Conservation (phyloP, 169 alveolate species). For the Plasmodium blacklocki region DNA sequence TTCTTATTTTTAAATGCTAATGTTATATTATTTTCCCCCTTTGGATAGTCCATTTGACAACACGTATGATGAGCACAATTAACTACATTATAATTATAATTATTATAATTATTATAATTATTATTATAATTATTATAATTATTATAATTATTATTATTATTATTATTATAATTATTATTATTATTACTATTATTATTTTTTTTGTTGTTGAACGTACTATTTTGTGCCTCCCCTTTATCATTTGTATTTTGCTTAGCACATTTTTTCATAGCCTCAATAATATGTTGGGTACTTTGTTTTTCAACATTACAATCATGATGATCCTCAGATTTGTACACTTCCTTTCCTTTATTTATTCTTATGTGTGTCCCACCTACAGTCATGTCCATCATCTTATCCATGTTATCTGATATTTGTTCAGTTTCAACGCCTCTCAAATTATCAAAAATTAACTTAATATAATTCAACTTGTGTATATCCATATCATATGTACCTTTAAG, state of each 20-base stretch:
- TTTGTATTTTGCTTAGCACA: not conserved
- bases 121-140: too few relatives aligned
- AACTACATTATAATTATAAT: conserved; percentile 17
- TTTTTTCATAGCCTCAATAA: conserved; percentile 61
- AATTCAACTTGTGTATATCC: conserved; percentile 42
- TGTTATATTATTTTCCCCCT: not conserved
- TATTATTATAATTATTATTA: too few relatives aligned
- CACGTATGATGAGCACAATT: conserved; percentile 14
- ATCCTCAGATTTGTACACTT: not conserved
- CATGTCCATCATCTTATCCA: not conserved
- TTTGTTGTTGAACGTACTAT: too few relatives aligned
- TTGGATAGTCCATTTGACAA: conserved; percentile 2
- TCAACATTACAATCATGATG: conserved; percentile 1
- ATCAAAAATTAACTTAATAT: conserved; percentile 30
- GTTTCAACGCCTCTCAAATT: conserved; percentile 53
- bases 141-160: too few relatives aligned
- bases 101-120: too few relatives aligned
- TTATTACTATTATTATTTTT: too few relatives aligned
- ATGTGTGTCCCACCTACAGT: too few relatives aligned
- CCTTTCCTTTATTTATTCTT: too few relatives aligned
- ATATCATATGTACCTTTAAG: conserved; percentile 59
- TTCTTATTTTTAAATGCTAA: too few relatives aligned
- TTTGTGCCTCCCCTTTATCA: too few relatives aligned
- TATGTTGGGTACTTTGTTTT: conserved; percentile 8
- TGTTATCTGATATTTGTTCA: conserved; percentile 28